These are phyloP conservation scores for Puccinia novopanici DNA, from an alignment of 1,284 basidiomycete species.

Conservation along the genomic window DNA sequence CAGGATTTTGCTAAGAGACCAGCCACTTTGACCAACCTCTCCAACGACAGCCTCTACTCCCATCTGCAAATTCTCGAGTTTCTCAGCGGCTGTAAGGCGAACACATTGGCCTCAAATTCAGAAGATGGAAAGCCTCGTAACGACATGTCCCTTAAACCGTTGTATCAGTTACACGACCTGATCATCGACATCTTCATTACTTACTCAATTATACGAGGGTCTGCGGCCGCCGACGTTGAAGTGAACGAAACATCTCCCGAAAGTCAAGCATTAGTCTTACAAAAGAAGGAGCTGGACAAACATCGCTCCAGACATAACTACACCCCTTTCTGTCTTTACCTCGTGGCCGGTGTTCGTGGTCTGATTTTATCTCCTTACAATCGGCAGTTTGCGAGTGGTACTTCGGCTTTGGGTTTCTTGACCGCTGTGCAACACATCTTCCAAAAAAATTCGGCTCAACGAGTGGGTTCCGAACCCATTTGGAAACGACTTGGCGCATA, in stretches of 20 bases:
- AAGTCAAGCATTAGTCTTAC: slow-evolving; percentile 10
- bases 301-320: slow-evolving; percentile 13
- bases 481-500: slow-evolving; percentile 15
- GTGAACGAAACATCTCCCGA: background rate
- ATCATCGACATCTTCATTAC: slow-evolving; percentile 17
- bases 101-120: slow-evolving; percentile 5
- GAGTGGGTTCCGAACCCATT: background rate
- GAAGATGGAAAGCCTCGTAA: slow-evolving; percentile 1
- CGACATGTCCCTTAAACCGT: slow-evolving; percentile 5
- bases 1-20: background rate
- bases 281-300: slow-evolving; percentile 15
- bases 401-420: background rate
- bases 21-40: background rate
- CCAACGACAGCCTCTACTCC: no score
- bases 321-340: background rate
- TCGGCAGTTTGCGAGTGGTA: background rate
- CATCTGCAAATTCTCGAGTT: slow-evolving; percentile 10
- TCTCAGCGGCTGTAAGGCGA: no score
- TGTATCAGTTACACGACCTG: slow-evolving; percentile 12
- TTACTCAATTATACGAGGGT: slow-evolving; percentile 5
- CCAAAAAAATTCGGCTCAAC: slow-evolving; percentile 15
- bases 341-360: background rate
- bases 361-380: background rate
- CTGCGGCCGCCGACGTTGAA: slow-evolving; percentile 7
- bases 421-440: background rate